Evolutionary conservation across 2,329 filamentous ascomycete genomes (phyloP).

Genomic region (Fusarium ramigenum): DNA sequence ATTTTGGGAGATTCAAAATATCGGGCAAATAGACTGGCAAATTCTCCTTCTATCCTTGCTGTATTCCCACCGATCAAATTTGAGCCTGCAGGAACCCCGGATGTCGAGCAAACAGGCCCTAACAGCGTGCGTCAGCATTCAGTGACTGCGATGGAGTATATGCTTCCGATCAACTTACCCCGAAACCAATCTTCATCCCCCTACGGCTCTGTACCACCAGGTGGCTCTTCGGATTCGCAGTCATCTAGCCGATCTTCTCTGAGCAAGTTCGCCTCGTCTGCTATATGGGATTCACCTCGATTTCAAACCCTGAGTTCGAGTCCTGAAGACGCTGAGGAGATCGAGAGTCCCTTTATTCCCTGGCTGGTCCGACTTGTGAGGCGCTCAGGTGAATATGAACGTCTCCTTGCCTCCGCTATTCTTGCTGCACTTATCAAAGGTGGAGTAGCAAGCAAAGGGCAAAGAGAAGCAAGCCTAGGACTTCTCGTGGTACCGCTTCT

Average conservation of each 20-base stretch:
- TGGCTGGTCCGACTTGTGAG: slow-evolving; percentile 76
- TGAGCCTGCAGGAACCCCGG: slow-evolving; percentile 57
- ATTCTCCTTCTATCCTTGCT: slow-evolving; percentile 73
- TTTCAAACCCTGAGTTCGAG: slow-evolving; percentile 40
- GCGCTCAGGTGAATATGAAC: slow-evolving; percentile 64
- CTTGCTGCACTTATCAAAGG: slow-evolving; percentile 75
- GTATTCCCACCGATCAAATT: slow-evolving; percentile 72
- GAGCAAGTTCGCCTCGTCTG: slow-evolving; percentile 43
- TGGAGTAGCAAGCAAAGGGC: slow-evolving; percentile 68
- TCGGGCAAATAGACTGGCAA: slow-evolving; percentile 76
- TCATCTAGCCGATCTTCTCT: slow-evolving; percentile 43
- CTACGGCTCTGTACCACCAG: slow-evolving; percentile 23
- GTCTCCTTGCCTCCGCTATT: slow-evolving; percentile 75
- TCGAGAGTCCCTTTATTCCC: slow-evolving; percentile 76
- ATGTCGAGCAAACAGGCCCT: slow-evolving; percentile 63
- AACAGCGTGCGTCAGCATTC: slow-evolving; percentile 55
- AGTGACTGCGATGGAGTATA: slow-evolving; percentile 63
- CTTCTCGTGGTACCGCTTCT: slow-evolving; percentile 76
- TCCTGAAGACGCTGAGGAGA: slow-evolving; percentile 60
- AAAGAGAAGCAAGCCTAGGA: slow-evolving; percentile 70
- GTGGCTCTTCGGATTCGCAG: slow-evolving; percentile 40
- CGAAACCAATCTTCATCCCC: slow-evolving; percentile 42
- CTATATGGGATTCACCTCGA: slow-evolving; percentile 47
- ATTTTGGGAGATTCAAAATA: slow-evolving; percentile 84
- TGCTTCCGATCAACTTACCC: slow-evolving; percentile 62